Base-by-base conservation (phyloP, 192 early-diverging fungal species). In the Podila epicladia region DNA sequence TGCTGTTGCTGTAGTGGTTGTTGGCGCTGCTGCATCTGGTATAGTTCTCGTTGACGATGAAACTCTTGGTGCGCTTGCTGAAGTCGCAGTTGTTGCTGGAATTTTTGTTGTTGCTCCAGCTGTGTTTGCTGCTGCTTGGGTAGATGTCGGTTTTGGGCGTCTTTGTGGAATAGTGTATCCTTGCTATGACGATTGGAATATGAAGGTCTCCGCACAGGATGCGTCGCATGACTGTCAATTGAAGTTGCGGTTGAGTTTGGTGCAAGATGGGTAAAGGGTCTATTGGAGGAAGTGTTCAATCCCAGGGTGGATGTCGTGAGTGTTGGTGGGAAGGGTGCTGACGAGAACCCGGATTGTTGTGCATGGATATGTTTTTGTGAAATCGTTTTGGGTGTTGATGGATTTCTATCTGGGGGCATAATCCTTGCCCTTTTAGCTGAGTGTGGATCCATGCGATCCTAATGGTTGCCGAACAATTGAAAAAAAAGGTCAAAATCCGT, bases 121-220 rank as follows among this genome's bases (percentile, higher is more conserved):
- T 64, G 76, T 9, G 33, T 6, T 28, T 78, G 75, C 37, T 71
- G 64, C 4, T 78, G 75, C 7, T 78, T 65, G 3, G 64, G 53
- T 4, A 58, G 24, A 15, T 67, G 61, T 12, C 51, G 64, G 32
- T 53, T 69, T 29, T 62, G 70, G 1, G 64, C 58, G 26, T 72
- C 65, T 31, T 79, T 79, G 61, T 79, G 76, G 65, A 72, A 79
- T 13, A 79, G 70, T 2, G 69, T 58, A 12, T 72, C 76, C 32
- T 64, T 72, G 49, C 64, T 28, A 20, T 64, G 61, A 13, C 58
- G 45, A 28, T 50, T 61, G 17, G 74, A 77, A 49, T 58, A 63
- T 1, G 69, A 77, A 5, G 33, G 20, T 17, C 57, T 64, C 19
- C 26, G 68, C 20, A 24, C 53, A 13, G 32, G 31, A 32, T 20